These are phyloP conservation scores for Syzygium jambos DNA, from an alignment of 345 rosid species.

Conservation along the genomic window DNA sequence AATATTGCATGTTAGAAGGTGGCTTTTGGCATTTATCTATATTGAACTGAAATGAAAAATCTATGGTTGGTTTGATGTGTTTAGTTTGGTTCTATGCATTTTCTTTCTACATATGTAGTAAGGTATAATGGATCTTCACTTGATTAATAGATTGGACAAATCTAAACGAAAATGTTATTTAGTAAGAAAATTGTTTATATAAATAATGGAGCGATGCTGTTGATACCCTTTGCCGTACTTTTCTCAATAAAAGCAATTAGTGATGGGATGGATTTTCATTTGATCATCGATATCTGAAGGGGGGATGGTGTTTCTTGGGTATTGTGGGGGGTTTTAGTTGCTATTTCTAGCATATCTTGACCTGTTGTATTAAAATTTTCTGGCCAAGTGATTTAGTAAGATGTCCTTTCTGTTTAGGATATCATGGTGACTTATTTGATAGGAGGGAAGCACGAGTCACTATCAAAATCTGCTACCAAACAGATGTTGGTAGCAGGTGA, in stretches of 20 bases:
- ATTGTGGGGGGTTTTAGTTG: background rate
- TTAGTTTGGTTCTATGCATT: background rate
- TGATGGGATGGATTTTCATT: background rate
- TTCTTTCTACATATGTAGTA: background rate
- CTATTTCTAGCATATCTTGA: background rate
- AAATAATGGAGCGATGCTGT: background rate
- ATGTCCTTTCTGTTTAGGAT: background rate
- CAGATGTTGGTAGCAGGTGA: background rate
- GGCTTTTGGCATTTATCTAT: background rate
- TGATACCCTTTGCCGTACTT: background rate
- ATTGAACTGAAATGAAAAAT: background rate
- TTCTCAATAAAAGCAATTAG: background rate
- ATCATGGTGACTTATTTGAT: background rate
- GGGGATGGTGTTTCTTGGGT: background rate
- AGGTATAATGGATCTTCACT: background rate
- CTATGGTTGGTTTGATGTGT: background rate
- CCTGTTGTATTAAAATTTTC: background rate
- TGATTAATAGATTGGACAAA: background rate
- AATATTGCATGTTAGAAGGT: background rate
- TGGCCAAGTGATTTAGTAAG: background rate
- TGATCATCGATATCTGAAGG: background rate
- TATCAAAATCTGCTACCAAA: background rate
- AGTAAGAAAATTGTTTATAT: background rate
- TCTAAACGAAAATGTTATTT: background rate
- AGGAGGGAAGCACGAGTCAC: background rate